Percentiles rank a stretch among this genome's conserved stretches.
These are phyloP conservation scores for Ustilago bromivora DNA, from an alignment of 1,284 basidiomycete genomes.

Conservation along the genomic window DNA sequence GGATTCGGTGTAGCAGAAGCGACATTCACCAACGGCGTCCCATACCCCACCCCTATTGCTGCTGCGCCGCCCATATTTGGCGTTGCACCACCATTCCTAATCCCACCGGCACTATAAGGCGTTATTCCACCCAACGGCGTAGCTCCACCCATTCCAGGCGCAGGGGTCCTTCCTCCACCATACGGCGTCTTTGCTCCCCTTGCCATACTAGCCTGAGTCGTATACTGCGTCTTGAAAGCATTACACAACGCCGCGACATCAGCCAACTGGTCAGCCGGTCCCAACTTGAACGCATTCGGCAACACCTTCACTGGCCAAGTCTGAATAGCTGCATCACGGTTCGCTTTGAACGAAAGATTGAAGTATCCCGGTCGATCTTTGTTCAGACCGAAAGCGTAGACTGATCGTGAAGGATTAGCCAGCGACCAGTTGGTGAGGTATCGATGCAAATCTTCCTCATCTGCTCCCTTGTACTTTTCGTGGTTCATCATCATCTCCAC, in stretches of 20 bases:
- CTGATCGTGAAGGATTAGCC: conserved; percentile 93
- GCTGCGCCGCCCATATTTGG: conserved; percentile 17
- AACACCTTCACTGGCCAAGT: conserved; percentile 69
- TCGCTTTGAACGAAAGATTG: conserved; percentile 91
- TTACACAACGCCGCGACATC: conserved; percentile 66
- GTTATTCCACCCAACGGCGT: conserved; percentile 45
- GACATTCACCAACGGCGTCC: conserved; percentile 31
- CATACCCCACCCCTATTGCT: conserved; percentile 22
- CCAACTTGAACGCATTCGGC: conserved; percentile 66
- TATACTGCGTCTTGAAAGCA: conserved; percentile 70
- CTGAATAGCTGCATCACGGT: conserved; percentile 70
- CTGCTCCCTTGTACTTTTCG: conserved; percentile 92
- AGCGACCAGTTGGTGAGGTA: conserved; percentile 72
- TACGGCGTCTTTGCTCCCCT: conserved; percentile 59
- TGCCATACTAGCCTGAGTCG: conserved; percentile 56
- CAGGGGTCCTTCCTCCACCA: conserved; percentile 53
- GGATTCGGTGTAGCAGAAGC: conserved; percentile 46
- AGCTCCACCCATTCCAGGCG: conserved; percentile 38
- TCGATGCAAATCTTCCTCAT: conserved; percentile 80
- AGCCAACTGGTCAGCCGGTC: conserved; percentile 64
- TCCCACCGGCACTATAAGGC: conserved; percentile 27
- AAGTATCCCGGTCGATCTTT: conserved; percentile 91
- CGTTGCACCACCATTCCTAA: conserved; percentile 28
- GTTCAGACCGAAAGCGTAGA: conserved; percentile 96
- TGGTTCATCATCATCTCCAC: conserved; percentile 95